Base-by-base conservation (phyloP, 2,329 filamentous ascomycete species). In the Talaromyces sp. region DNA sequence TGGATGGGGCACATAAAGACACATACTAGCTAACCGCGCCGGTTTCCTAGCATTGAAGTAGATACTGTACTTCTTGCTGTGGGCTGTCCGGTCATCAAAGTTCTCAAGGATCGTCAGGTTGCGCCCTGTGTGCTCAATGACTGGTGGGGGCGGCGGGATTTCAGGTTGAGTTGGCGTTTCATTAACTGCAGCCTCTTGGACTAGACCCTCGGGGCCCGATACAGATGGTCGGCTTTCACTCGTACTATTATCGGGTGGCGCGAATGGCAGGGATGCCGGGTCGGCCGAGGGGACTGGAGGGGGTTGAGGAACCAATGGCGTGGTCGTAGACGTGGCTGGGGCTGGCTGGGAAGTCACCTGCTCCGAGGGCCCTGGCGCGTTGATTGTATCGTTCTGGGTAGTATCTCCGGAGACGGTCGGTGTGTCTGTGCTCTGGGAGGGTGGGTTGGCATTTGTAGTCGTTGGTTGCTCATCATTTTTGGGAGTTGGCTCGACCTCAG, bases 51-150 rank as follows among this genome's bases (percentile, higher is more conserved):
- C 71, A 54, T 80, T 80, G 61, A 85, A 82, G 47, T 86, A 77
- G 35, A 85, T 78, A 57, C 79, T 80, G 39, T 77, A 80, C 54
- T 84, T 71, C 53, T 76, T 79, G 40, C 79, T 74, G 47, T 82
- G 79, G 51, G 80, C 80, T 46, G 81, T 78, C 59, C 80, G 79
- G 41, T 80, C 73, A 49, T 83, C 79, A 63, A 86, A 83, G 44
- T 81, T 77, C 61, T 82, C 76, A 10, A 89, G 76, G 47, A 84
- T 81, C 5, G 86, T 75, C 9, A 86, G 75, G 48, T 82, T 82
- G 27, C 83, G 79, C 16, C 81, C 80, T 9, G 80, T 80, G 27
- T 82, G 70, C 63, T 78, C 79, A 56, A 79, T 75, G 13, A 75
- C 63, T 49, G 70, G 65, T 42, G 69, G 70, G n/a, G 64, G 58